Percentiles rank a stretch among this genome's conserved stretches.
These are phyloP conservation scores for Fusarium acutatum DNA, from an alignment of 2,329 filamentous ascomycete species.

Conservation along the genomic window DNA sequence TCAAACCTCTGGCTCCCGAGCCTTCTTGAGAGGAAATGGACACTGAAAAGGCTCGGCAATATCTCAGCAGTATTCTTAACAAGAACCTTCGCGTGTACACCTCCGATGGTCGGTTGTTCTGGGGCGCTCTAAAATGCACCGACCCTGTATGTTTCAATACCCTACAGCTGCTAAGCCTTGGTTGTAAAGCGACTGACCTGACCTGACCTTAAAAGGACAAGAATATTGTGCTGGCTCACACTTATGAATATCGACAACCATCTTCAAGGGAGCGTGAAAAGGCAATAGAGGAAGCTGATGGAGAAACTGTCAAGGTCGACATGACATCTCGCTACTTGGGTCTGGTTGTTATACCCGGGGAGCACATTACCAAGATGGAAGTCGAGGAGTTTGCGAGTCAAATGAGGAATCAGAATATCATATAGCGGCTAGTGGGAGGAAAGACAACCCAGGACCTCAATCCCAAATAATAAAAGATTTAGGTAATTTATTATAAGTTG, in stretches of 20 bases:
- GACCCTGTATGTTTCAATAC: conserved; percentile 72
- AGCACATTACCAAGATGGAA: conserved; percentile 88
- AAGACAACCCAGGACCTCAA: background rate
- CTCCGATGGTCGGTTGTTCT: conserved; percentile 86
- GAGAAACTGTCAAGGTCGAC: conserved; percentile 65
- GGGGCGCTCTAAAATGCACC: conserved; percentile 92
- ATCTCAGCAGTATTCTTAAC: conserved; percentile 74
- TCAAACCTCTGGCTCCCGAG: background rate
- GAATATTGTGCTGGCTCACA: conserved; percentile 86
- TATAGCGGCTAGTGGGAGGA: background rate
- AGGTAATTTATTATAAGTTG: background rate
- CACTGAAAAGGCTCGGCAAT: conserved; percentile 62
- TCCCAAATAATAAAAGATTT: background rate
- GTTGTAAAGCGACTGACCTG: background rate
- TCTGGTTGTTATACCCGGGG: conserved; percentile 86
- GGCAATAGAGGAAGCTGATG: conserved; percentile 45
- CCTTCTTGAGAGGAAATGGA: conserved; percentile 49
- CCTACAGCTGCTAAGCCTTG: background rate
- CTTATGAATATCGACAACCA: conserved; percentile 89
- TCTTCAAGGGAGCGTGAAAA: conserved; percentile 57
- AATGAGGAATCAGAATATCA: conserved; percentile 41
- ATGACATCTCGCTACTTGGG: conserved; percentile 90
- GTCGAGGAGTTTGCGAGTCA: conserved; percentile 78
- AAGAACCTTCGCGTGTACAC: conserved; percentile 82
- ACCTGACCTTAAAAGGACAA: conserved; percentile 67